phyloP scores from a whole-genome alignment of 106 monocot species.

The Xerophyta viscosa region DNA sequence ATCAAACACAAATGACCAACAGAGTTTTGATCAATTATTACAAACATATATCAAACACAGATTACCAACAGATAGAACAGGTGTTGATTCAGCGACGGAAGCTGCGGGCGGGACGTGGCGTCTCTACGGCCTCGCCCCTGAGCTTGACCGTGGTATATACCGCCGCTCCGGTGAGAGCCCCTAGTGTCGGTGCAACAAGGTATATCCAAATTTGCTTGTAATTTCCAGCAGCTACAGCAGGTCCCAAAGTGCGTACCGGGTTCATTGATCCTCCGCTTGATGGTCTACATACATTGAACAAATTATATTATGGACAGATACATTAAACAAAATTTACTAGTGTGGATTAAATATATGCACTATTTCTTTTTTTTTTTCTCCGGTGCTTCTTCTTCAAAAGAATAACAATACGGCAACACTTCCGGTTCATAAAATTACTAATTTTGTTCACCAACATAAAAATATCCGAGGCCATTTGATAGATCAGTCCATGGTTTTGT shows the following conservation, averaged over 20 bases:
- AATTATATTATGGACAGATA: too few relatives aligned
- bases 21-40: background rate
- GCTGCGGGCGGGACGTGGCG: conserved; percentile 29
- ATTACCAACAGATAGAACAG: background rate
- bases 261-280: conserved; percentile 85
- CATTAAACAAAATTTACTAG: too few relatives aligned
- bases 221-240: conserved; percentile 80
- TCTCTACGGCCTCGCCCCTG: conserved; percentile 24
- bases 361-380: too few relatives aligned
- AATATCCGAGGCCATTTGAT: too few relatives aligned
- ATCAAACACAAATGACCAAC: background rate
- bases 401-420: too few relatives aligned
- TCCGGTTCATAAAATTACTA: too few relatives aligned
- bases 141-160: conserved; percentile 74
- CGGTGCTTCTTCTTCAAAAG: too few relatives aligned
- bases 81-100: conserved; percentile 37
- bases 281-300: conserved; percentile 44
- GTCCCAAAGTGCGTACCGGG: conserved; percentile 83
- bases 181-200: conserved; percentile 54
- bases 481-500: too few relatives aligned
- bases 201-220: conserved; percentile 92
- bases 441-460: too few relatives aligned
- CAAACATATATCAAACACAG: background rate
- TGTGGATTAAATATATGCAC: too few relatives aligned
- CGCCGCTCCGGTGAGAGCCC: conserved; percentile 61